Percentiles rank a stretch among this genome's conserved stretches.
phyloP scores from a whole-genome alignment of 768 basidiomycete genomes.

The Rhodotorula graminis region DNA sequence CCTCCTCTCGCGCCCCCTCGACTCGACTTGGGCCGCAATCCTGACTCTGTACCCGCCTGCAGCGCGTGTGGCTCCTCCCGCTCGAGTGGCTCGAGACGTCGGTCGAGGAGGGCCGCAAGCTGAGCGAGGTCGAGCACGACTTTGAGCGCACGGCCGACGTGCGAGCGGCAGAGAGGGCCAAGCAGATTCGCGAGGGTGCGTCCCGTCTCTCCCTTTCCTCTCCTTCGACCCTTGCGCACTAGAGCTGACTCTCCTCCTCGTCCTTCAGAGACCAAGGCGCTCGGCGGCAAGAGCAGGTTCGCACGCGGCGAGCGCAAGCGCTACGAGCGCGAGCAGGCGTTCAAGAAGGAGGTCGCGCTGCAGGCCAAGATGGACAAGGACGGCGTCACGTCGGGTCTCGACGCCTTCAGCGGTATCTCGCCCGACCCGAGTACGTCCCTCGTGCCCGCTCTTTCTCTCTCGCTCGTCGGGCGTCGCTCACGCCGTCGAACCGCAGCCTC shows the following conservation, averaged over 20 bases:
- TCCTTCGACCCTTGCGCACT: background rate
- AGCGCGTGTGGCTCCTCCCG: constrained; percentile 16
- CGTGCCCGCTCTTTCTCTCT: too few species aligned
- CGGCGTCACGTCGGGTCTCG: background rate
- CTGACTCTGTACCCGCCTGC: too few species aligned
- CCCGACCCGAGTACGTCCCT: too few species aligned
- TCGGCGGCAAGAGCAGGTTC: too few species aligned
- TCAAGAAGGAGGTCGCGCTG: background rate
- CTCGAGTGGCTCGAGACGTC: constrained; percentile 1
- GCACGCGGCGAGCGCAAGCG: background rate
- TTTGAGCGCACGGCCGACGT: background rate
- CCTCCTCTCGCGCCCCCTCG: background rate
- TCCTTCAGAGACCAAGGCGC: background rate
- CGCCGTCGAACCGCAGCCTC: too few species aligned
- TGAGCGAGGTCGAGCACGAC: background rate
- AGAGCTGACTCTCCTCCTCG: background rate
- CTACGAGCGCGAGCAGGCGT: background rate
- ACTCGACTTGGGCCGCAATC: too few species aligned
- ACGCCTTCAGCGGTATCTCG: background rate
- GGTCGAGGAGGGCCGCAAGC: background rate
- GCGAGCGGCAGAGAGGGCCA: background rate
- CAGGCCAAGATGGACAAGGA: background rate
- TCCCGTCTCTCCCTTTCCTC: background rate
- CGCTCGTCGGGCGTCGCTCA: too few species aligned
- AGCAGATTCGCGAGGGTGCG: background rate